Evolutionary conservation across 495 filamentous ascomycete genomes (phyloP).

Genomic region (Penicillium antarcticum): DNA sequence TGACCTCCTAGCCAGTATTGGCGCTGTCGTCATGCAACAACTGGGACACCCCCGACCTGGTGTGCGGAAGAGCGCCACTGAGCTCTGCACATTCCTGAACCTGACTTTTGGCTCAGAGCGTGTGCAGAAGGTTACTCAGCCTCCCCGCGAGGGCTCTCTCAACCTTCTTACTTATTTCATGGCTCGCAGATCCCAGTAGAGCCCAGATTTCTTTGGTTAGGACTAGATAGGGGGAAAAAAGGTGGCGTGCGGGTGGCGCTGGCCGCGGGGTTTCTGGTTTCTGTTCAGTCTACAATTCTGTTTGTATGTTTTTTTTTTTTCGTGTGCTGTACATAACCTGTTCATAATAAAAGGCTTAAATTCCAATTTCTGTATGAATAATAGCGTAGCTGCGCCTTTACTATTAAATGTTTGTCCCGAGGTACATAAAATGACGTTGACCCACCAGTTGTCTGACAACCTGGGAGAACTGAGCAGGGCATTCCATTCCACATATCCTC

Average conservation of each 20-base stretch:
- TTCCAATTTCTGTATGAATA: too few species aligned
- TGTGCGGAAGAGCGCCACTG: slow-evolving; percentile 72
- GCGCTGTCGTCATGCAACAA: slow-evolving; percentile 55
- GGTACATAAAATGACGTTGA: too few species aligned
- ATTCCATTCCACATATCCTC: too few species aligned
- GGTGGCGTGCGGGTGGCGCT: not conserved
- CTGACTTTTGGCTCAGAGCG: slow-evolving; percentile 53
- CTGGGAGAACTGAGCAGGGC: too few species aligned
- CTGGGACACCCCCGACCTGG: slow-evolving; percentile 72
- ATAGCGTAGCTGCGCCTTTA: too few species aligned
- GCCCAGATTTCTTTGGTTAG: not conserved
- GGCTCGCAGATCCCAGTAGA: slow-evolving; percentile 46
- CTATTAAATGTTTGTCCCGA: too few species aligned
- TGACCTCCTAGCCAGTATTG: slow-evolving; percentile 35
- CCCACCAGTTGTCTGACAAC: too few species aligned
- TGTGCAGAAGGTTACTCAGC: slow-evolving; percentile 64
- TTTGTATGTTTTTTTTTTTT: not conserved
- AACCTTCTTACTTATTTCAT: slow-evolving; percentile 83
- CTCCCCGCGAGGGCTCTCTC: slow-evolving; percentile 62
- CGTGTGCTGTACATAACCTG: not conserved
- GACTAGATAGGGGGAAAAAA: not conserved
- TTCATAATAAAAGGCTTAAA: too few species aligned
- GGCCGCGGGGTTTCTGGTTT: not conserved
- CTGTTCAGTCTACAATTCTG: not conserved
- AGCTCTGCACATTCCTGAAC: slow-evolving; percentile 73